Percentiles rank a stretch among this genome's conserved stretches.
Evolutionary conservation across 345 rosid species (phyloP).

Genomic region (Eucalyptus brandiana): DNA sequence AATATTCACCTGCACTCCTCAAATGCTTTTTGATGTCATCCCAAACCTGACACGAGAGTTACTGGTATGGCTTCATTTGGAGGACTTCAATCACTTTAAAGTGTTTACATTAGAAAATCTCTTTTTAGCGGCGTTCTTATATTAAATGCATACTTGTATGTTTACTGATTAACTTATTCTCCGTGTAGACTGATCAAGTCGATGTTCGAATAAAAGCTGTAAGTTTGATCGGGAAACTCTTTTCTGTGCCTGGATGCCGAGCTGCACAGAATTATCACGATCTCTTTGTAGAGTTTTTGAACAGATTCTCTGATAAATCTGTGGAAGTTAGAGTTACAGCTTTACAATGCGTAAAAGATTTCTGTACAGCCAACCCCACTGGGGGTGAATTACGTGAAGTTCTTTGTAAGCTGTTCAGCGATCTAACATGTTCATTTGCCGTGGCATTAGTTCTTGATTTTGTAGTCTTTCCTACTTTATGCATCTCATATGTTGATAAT

Average conservation of each 20-base stretch:
- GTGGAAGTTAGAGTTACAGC: slow-evolving; percentile 78
- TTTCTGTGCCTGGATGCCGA: slow-evolving; percentile 39
- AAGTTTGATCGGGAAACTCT: slow-evolving; percentile 60
- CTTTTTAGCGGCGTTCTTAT: background rate
- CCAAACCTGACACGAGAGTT: slow-evolving; percentile 72
- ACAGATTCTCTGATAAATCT: slow-evolving; percentile 86
- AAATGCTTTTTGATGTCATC: slow-evolving; percentile 62
- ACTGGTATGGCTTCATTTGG: slow-evolving; percentile 30
- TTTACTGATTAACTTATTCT: background rate
- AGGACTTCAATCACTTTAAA: background rate
- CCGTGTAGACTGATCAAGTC: slow-evolving; percentile 74
- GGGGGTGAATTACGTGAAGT: slow-evolving; percentile 47
- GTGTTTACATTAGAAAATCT: background rate
- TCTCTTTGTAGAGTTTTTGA: slow-evolving; percentile 68
- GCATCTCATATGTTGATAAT: background rate
- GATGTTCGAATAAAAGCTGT: slow-evolving; percentile 85
- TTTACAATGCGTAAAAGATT: slow-evolving; percentile 53
- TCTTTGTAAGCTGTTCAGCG: slow-evolving; percentile 36
- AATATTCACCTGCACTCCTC: slow-evolving; percentile 65
- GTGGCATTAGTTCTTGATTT: background rate
- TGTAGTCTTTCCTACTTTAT: background rate
- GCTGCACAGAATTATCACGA: slow-evolving; percentile 40
- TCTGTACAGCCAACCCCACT: slow-evolving; percentile 48
- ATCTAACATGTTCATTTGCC: background rate
- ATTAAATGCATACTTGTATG: background rate